phyloP scores from a whole-genome alignment of 177 flowering plant genomes.

The Vitis hybrid region DNA sequence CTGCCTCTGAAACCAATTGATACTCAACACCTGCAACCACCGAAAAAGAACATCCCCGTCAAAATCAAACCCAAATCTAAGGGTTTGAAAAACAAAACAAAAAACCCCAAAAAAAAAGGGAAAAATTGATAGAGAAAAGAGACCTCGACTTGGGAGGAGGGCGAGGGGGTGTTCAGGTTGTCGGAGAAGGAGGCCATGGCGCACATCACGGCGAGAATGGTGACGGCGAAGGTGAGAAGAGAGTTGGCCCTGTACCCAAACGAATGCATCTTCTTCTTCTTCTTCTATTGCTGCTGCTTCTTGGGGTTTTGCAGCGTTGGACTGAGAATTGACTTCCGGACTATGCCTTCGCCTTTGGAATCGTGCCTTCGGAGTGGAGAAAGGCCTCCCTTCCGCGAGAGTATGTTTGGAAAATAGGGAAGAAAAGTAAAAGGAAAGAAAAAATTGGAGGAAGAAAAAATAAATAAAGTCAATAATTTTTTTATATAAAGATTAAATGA shows the following conservation, averaged over 20 bases:
- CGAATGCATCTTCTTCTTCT: constrained; percentile 47
- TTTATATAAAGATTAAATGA: too few relatives aligned
- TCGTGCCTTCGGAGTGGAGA: too few relatives aligned
- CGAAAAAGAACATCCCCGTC: not conserved
- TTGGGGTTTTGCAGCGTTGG: too few relatives aligned
- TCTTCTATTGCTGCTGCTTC: not conserved
- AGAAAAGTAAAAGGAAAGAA: too few relatives aligned
- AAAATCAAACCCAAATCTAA: not conserved
- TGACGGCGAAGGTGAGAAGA: constrained; percentile 48
- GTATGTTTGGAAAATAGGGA: too few relatives aligned
- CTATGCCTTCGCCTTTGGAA: too few relatives aligned
- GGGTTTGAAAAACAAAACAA: not conserved
- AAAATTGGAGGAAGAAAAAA: too few relatives aligned
- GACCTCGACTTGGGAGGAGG: constrained; percentile 52
- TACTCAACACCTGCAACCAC: constrained; percentile 42
- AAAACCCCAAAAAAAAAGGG: not conserved
- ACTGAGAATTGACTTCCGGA: too few relatives aligned
- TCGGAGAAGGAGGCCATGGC: constrained; percentile 62
- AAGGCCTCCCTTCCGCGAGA: too few relatives aligned
- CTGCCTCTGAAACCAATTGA: constrained; percentile 68
- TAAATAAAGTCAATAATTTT: too few relatives aligned
- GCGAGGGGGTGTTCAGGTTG: constrained; percentile 48
- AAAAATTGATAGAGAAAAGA: constrained; percentile 3
- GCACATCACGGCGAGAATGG: constrained; percentile 58
- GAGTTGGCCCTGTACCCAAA: constrained; percentile 59